phyloP scores from a whole-genome alignment of 306 rosid species.

The Cucumis cinereus region DNA sequence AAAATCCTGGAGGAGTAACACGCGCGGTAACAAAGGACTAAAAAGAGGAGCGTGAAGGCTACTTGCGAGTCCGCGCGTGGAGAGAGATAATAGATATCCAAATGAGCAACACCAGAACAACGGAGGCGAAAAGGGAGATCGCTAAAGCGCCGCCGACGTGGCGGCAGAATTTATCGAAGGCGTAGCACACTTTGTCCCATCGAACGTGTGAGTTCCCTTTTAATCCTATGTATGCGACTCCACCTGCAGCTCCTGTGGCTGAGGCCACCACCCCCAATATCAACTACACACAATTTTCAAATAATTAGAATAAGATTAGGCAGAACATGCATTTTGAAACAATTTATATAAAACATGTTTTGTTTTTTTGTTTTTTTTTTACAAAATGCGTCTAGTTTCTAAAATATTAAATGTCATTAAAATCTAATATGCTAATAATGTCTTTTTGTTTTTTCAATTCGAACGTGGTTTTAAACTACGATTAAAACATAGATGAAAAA shows the following conservation, averaged over 20 bases:
- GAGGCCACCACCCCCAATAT: constrained; percentile 55
- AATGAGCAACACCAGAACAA: constrained; percentile 40
- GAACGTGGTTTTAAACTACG: too few relatives aligned
- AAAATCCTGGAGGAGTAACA: neutral
- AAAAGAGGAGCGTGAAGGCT: constrained; percentile 10
- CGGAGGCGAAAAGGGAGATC: constrained; percentile 41
- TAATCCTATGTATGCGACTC: constrained; percentile 53
- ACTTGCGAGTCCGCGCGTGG: constrained; percentile 43
- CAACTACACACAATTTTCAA: neutral
- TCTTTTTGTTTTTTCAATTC: too few relatives aligned
- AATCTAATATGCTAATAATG: too few relatives aligned
- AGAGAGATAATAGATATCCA: constrained; percentile 50
- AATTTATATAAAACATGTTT: too few relatives aligned
- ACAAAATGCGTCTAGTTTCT: too few relatives aligned
- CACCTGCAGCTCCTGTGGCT: constrained; percentile 68
- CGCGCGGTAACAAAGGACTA: neutral
- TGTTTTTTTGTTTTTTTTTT: too few relatives aligned
- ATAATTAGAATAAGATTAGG: too few relatives aligned
- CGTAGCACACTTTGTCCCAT: constrained; percentile 53
- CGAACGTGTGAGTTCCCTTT: constrained; percentile 51
- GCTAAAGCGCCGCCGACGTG: constrained; percentile 43
- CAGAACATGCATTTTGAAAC: too few relatives aligned
- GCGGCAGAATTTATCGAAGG: constrained; percentile 50
- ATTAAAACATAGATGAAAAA: too few relatives aligned
- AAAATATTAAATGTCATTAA: too few relatives aligned